phyloP scores from a whole-genome alignment of 345 rosid genomes.

The Ceriops zippeliana region DNA sequence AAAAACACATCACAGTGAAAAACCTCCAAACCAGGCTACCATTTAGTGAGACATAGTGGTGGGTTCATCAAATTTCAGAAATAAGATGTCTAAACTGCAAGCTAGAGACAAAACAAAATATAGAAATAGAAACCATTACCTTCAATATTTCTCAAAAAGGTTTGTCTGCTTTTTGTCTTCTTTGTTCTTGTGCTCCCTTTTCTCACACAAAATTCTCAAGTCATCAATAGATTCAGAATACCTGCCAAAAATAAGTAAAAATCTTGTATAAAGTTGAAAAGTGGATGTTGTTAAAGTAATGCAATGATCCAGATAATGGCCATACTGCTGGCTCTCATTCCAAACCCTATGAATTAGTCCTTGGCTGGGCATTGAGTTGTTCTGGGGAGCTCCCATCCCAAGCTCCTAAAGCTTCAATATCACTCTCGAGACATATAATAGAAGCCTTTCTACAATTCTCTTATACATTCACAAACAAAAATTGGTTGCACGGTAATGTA shows the following conservation, averaged over 20 bases:
- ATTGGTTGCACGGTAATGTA: slow-evolving; percentile 1
- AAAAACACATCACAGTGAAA: too few relatives aligned
- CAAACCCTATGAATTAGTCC: slow-evolving; percentile 63
- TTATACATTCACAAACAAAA: slow-evolving; percentile 37
- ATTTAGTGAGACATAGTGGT: too few relatives aligned
- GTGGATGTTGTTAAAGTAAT: slow-evolving; percentile 4
- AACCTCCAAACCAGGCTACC: too few relatives aligned
- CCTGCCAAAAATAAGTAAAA: slow-evolving; percentile 39
- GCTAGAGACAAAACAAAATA: neutral
- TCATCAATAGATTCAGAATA: slow-evolving; percentile 88
- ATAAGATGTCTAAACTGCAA: too few relatives aligned
- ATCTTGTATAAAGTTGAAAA: slow-evolving; percentile 4
- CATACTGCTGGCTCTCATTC: slow-evolving; percentile 69
- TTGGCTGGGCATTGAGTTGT: slow-evolving; percentile 68
- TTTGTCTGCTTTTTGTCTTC: slow-evolving; percentile 47
- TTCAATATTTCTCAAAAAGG: slow-evolving; percentile 52
- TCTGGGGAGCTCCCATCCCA: slow-evolving; percentile 75
- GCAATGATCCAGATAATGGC: slow-evolving; percentile 13
- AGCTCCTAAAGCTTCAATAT: slow-evolving; percentile 70
- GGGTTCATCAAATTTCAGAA: too few relatives aligned
- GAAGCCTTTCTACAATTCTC: slow-evolving; percentile 83
- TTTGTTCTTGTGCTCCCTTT: slow-evolving; percentile 54
- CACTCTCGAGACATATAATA: slow-evolving; percentile 84
- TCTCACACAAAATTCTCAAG: slow-evolving; percentile 55
- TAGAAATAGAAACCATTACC: slow-evolving; percentile 29